These are phyloP conservation scores for Ceraceosorus guamensis DNA, from an alignment of 1,284 basidiomycete genomes.

Conservation along the genomic window DNA sequence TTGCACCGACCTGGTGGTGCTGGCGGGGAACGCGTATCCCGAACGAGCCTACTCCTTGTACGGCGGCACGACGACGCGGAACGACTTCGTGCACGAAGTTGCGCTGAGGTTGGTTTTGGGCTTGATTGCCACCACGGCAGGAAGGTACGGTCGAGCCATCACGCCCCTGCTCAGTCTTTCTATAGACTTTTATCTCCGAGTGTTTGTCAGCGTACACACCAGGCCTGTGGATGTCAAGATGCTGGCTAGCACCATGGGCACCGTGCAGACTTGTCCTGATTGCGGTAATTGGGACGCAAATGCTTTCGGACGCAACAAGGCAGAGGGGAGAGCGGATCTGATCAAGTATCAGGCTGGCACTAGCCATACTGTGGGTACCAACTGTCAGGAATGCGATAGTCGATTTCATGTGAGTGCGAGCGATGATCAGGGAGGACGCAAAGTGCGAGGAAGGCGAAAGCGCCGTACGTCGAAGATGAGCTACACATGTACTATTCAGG, in stretches of 20 bases:
- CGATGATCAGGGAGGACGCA: neutral
- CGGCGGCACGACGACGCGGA: constrained; percentile 82
- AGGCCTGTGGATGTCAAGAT: constrained; percentile 82
- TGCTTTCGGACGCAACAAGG: constrained; percentile 29
- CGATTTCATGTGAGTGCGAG: constrained; percentile 42
- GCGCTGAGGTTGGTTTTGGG: constrained; percentile 70
- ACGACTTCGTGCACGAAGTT: constrained; percentile 74
- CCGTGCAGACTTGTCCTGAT: constrained; percentile 37
- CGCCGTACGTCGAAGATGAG: neutral
- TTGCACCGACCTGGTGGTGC: constrained; percentile 88
- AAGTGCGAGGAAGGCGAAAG: neutral
- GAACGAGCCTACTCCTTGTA: constrained; percentile 64
- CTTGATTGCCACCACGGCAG: constrained; percentile 73
- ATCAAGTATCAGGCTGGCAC: constrained; percentile 58
- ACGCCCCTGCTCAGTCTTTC: constrained; percentile 84
- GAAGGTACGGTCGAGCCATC: constrained; percentile 84
- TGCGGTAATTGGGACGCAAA: constrained; percentile 36
- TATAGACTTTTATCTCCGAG: constrained; percentile 93
- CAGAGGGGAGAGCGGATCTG: constrained; percentile 26
- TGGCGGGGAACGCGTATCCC: constrained; percentile 88
- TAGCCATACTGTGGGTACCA: constrained; percentile 62
- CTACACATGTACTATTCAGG: neutral
- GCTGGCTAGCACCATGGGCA: constrained; percentile 48
- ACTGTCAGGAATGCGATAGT: constrained; percentile 69
- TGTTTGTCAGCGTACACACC: constrained; percentile 75